Base-by-base conservation (phyloP, 2,329 filamentous ascomycete species). In the Pseudopithomyces chartarum region DNA sequence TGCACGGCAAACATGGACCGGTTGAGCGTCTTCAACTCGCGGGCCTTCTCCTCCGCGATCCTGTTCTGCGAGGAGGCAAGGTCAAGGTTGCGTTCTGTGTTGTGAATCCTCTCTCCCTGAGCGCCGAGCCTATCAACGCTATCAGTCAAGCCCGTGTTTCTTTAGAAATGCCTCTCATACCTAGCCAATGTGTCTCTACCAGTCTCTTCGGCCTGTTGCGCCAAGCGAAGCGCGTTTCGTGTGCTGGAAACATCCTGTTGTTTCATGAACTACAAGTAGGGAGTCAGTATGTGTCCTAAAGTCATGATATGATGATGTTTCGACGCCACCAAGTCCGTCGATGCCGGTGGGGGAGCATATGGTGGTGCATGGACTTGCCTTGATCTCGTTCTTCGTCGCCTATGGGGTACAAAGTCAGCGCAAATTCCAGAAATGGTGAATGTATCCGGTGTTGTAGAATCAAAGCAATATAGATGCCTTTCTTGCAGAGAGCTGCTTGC, bases 1-100 rank as follows among this genome's bases (percentile, higher is more conserved):
- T 92, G 89, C 20, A 48, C 45, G 5, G 91, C 90, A 70, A 97
- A 97, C 92, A 97, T 96, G 79, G 89, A 92, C 60, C 89, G 83
- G 76, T 97, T 96, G 48, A 96, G 81, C 1, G 86, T 91, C 79
- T 94, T 94, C 36, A 97, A 80, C 71, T 97, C 92, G 46, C 87
- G 85, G 1, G 92, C 89, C 66, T 91, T 90, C 63, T 93, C 91
- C 65, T 92, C 88, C 4, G 91, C 91, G 60, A 91, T 81, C 59
- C 88, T 86, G 68, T 91, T 91, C 73, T 93, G 89, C 58, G 88
- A 89, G n/a, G 85, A 79, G 3, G 92, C 90, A 62, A 91, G 81
- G 66, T 97, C 91, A 55, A 97, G 82, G 67, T 94, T 92, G 75
- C 86, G 23, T 86, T 75, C 96, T 91, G 0, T 90, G 54, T 70